phyloP scores from a whole-genome alignment of 345 rosid genomes.

The sweet orange (Citrus sinensis) region DNA sequence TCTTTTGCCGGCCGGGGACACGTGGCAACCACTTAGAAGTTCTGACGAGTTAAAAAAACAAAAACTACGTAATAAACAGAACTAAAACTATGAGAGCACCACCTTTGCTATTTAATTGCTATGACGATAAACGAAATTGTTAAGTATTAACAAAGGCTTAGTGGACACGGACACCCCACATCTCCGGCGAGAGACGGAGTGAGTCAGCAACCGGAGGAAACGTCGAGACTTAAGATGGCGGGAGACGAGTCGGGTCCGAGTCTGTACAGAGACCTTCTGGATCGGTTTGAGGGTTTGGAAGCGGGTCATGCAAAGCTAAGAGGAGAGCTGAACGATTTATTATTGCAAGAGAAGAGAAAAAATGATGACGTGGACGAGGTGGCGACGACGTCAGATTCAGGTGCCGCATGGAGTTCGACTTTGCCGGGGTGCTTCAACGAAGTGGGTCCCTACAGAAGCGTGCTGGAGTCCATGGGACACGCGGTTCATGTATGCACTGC shows the following conservation, averaged over 20 bases:
- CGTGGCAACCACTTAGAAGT: slow-evolving; percentile 26
- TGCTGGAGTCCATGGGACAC: slow-evolving; percentile 73
- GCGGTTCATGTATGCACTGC: slow-evolving; percentile 65
- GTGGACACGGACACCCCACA: too few species aligned
- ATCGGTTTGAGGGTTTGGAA: slow-evolving; percentile 65
- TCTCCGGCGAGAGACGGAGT: neutral
- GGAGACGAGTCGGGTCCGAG: slow-evolving; percentile 30
- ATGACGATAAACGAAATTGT: too few species aligned
- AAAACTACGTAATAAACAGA: neutral
- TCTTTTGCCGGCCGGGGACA: slow-evolving; percentile 1
- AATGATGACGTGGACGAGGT: slow-evolving; percentile 1
- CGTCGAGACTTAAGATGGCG: slow-evolving; percentile 37
- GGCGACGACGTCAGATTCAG: slow-evolving; percentile 30
- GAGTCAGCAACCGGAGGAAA: slow-evolving; percentile 18
- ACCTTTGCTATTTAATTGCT: slow-evolving; percentile 3
- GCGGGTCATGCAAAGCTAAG: slow-evolving; percentile 50
- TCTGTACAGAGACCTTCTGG: slow-evolving; percentile 44
- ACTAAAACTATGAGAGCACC: slow-evolving; percentile 6
- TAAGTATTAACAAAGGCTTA: too few species aligned
- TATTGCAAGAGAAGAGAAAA: slow-evolving; percentile 28
- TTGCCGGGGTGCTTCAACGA: slow-evolving; percentile 43
- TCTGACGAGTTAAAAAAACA: neutral
- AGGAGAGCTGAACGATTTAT: slow-evolving; percentile 45
- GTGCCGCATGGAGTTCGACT: slow-evolving; percentile 16
- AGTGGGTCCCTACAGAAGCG: slow-evolving; percentile 53